Evolutionary conservation across 257 asterid species (phyloP).

Genomic region (Nicotiana otophora): DNA sequence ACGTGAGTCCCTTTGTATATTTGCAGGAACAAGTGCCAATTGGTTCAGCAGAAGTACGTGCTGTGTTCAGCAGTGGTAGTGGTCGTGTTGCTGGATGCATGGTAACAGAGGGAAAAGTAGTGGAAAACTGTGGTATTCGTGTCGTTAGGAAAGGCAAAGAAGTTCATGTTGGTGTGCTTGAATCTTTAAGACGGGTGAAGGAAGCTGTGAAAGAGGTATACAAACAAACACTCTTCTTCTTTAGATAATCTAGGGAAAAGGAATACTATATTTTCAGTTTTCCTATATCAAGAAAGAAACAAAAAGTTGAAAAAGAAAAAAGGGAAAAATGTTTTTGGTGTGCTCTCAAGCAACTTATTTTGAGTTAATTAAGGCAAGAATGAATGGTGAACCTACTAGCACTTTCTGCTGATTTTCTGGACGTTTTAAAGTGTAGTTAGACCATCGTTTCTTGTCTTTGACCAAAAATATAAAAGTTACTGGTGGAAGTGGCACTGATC

Average conservation of each 20-base stretch:
- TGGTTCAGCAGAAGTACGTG: conserved; percentile 89
- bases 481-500: not conserved
- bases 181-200: conserved; percentile 81
- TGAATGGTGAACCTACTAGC: conserved; percentile 2
- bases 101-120: conserved; percentile 88
- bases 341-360: not conserved
- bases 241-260: not conserved
- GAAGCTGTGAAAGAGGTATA: conserved; percentile 92
- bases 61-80: conserved; percentile 94
- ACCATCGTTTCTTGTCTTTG: not conserved
- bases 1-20: not conserved
- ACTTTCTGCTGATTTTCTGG: not conserved
- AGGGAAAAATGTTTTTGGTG: not conserved
- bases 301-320: not conserved
- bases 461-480: not conserved
- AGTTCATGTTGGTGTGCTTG: conserved; percentile 68
- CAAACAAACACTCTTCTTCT: not conserved
- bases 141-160: conserved; percentile 70
- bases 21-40: conserved; percentile 80
- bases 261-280: not conserved
- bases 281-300: not conserved
- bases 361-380: not conserved
- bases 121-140: conserved; percentile 78
- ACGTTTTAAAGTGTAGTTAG: not conserved
- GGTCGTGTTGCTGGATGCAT: conserved; percentile 98